Percentiles rank a stretch among this genome's conserved stretches.
Conservation (phyloP, 371 early-diverging fungal genomes). For the Mucor mucedo region DNA sequence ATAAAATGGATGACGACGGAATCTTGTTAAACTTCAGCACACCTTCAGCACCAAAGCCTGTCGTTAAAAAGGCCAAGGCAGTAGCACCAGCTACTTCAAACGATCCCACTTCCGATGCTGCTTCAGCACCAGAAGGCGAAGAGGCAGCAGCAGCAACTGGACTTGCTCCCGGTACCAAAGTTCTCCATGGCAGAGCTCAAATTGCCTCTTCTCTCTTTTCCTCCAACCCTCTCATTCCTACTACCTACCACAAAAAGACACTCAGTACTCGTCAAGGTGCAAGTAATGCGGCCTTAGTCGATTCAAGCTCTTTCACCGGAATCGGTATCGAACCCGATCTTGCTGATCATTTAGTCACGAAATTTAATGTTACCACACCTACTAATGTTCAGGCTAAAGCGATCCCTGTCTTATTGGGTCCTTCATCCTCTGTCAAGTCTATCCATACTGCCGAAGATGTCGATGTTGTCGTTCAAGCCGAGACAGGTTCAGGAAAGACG, state of each 20-base stretch:
- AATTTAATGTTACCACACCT: slow-evolving; percentile 69
- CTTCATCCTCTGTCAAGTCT: slow-evolving; percentile 27
- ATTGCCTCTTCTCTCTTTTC: slow-evolving; percentile 65
- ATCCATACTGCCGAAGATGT: slow-evolving; percentile 46
- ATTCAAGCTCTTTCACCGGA: slow-evolving; percentile 68
- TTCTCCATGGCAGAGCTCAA: slow-evolving; percentile 58
- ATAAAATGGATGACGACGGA: slow-evolving; percentile 71
- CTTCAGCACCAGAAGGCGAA: background rate
- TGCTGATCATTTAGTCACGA: slow-evolving; percentile 60
- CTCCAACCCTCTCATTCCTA: slow-evolving; percentile 55
- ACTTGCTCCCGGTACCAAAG: slow-evolving; percentile 39
- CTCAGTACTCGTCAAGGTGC: slow-evolving; percentile 43
- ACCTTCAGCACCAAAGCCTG: slow-evolving; percentile 17
- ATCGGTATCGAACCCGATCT: slow-evolving; percentile 79
- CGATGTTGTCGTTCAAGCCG: slow-evolving; percentile 92
- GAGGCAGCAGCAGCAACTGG: slow-evolving; percentile 26
- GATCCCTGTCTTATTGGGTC: slow-evolving; percentile 65
- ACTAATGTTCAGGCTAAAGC: slow-evolving; percentile 80
- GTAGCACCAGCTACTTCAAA: slow-evolving; percentile 9
- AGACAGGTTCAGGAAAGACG: slow-evolving; percentile 99
- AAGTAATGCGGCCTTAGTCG: slow-evolving; percentile 61
- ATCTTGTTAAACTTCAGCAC: slow-evolving; percentile 70
- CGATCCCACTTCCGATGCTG: slow-evolving; percentile 3
- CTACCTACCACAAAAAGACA: slow-evolving; percentile 38
- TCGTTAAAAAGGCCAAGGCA: slow-evolving; percentile 9